These are phyloP conservation scores for Solanum etuberosum DNA, from an alignment of 257 asterid species.

Conservation along the genomic window DNA sequence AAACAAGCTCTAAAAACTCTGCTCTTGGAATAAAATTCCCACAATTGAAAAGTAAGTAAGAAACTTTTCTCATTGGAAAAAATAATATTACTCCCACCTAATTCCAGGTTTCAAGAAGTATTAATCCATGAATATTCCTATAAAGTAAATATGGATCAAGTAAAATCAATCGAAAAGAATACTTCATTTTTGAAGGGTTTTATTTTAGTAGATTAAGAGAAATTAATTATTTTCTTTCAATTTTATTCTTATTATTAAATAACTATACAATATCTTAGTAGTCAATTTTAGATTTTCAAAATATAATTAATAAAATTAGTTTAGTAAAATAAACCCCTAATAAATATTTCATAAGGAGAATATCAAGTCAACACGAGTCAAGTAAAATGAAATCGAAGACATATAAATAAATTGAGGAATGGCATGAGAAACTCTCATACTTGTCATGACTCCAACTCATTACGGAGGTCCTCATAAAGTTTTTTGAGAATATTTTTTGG, in stretches of 20 bases:
- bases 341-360: too few species aligned
- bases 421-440: not conserved
- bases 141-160: not conserved
- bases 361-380: not conserved
- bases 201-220: not conserved
- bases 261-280: too few species aligned
- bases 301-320: too few species aligned
- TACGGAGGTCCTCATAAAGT: too few species aligned
- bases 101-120: not conserved
- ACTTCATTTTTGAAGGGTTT: too few species aligned
- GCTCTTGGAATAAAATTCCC: not conserved
- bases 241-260: too few species aligned
- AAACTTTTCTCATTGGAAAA: not conserved
- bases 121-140: not conserved
- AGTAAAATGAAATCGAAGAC: too few species aligned
- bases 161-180: too few species aligned
- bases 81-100: not conserved
- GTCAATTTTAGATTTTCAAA: too few species aligned
- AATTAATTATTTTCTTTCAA: too few species aligned
- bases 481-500: too few species aligned
- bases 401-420: not conserved
- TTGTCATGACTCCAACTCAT: not conserved
- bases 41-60: not conserved
- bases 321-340: too few species aligned
- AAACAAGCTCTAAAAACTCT: not conserved